Conservation (phyloP, 495 filamentous ascomycete species). For the Lentithecium fluviatile region DNA sequence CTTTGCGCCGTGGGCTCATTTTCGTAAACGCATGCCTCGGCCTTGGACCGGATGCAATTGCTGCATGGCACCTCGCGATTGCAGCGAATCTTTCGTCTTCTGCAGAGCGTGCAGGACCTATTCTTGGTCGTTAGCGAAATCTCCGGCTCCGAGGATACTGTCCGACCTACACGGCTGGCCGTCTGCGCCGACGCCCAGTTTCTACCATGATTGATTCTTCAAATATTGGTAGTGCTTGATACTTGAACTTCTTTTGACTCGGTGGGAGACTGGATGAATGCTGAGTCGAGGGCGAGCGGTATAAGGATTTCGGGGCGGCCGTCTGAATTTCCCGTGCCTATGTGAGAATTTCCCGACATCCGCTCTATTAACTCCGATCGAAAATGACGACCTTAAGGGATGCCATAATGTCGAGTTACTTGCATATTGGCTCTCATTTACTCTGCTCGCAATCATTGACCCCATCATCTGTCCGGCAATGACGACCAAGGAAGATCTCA, state of each 20-base stretch:
- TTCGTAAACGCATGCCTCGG: slow-evolving; percentile 47
- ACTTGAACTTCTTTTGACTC: background rate
- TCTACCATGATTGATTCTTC: slow-evolving; percentile 37
- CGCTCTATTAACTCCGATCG: no score
- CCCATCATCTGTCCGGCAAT: no score
- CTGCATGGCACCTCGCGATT: slow-evolving; percentile 52
- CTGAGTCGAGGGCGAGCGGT: no score
- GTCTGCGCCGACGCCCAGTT: slow-evolving; percentile 48
- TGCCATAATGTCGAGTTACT: no score
- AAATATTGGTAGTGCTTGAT: background rate
- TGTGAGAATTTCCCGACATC: no score
- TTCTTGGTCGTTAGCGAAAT: background rate
- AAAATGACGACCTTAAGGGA: no score
- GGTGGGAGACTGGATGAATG: no score
- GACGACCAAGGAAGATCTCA: no score
- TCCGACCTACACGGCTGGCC: slow-evolving; percentile 48
- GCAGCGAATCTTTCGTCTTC: slow-evolving; percentile 54
- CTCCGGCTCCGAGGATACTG: background rate
- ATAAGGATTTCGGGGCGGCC: no score
- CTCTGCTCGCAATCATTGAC: no score
- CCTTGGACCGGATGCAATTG: slow-evolving; percentile 52
- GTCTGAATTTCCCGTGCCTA: no score
- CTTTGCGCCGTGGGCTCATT: slow-evolving; percentile 23
- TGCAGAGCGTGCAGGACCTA: slow-evolving; percentile 50
- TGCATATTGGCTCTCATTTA: no score